Percentiles rank a stretch among this genome's conserved stretches.
phyloP scores from a whole-genome alignment of 129 eudicot species.

The Flaveria brownii region DNA sequence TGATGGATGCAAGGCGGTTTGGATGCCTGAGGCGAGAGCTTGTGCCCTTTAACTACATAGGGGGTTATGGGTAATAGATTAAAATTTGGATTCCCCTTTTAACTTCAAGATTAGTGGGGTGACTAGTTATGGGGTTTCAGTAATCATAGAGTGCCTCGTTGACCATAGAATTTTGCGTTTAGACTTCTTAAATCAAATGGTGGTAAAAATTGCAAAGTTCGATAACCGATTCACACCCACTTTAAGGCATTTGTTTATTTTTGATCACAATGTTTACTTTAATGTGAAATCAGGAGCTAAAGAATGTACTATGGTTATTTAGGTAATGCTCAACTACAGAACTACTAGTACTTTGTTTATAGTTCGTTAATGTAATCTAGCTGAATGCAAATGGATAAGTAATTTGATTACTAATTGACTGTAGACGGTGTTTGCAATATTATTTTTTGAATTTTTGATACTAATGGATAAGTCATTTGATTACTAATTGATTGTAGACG shows the following conservation, averaged over 20 bases:
- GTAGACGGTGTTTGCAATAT: neutral
- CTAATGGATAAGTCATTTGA: neutral
- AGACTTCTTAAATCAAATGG: neutral
- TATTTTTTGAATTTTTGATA: neutral
- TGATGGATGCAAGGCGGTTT: no score
- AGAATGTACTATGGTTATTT: neutral
- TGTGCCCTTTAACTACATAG: no score
- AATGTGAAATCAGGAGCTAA: slow-evolving; percentile 14
- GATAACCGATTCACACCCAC: neutral
- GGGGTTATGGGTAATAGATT: no score
- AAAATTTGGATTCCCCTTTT: no score
- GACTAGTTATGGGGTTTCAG: neutral
- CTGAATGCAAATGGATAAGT: neutral
- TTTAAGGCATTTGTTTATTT: neutral
- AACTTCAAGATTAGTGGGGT: no score
- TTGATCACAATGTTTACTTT: slow-evolving; percentile 1
- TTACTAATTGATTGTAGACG: neutral
- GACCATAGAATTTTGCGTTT: neutral
- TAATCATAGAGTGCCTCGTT: neutral
- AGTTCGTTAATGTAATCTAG: neutral
- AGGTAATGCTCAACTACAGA: slow-evolving; percentile 17
- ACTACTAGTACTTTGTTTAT: neutral
- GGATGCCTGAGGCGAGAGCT: no score
- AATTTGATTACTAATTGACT: neutral
- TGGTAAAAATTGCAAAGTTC: neutral